Evolutionary conservation across 805 yeast species (phyloP).

Genomic region (Metschnikowia koreensis): DNA sequence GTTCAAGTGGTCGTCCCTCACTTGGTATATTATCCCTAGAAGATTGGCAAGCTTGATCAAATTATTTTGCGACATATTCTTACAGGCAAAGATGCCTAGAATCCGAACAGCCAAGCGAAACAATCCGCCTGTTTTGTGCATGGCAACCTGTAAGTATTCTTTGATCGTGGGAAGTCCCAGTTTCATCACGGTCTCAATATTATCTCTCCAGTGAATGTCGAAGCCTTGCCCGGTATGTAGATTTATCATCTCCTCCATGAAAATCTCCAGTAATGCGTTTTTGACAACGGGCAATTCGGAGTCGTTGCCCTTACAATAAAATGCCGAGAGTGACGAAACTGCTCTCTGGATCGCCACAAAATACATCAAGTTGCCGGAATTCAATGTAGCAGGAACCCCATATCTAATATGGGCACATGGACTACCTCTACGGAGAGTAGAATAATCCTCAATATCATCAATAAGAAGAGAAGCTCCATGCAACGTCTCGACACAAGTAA

Average conservation of each 20-base stretch:
- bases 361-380: conserved; percentile 80
- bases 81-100: conserved; percentile 15
- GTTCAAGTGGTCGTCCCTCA: conserved; percentile 81
- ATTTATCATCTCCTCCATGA: conserved; percentile 72
- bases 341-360: conserved; percentile 63
- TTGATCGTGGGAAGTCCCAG: conserved; percentile 26
- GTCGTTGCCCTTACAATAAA: background rate
- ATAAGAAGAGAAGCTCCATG: conserved; percentile 44
- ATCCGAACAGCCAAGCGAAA: conserved; percentile 71
- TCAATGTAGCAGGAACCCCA: conserved; percentile 79
- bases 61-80: background rate
- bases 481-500: conserved; percentile 31
- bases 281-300: background rate
- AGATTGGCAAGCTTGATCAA: conserved; percentile 65
- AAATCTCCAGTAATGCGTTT: conserved; percentile 31
- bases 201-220: conserved; percentile 86
- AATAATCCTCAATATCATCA: conserved; percentile 87
- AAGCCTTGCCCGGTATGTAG: conserved; percentile 88
- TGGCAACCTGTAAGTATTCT: conserved; percentile 75
- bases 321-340: conserved; percentile 5
- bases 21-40: conserved; percentile 81
- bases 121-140: conserved; percentile 84
- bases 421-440: conserved; percentile 67
- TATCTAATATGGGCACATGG: conserved; percentile 76
- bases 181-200: conserved; percentile 14